Base-by-base conservation (phyloP, 805 yeast species). In the Saturnispora hagleri region DNA sequence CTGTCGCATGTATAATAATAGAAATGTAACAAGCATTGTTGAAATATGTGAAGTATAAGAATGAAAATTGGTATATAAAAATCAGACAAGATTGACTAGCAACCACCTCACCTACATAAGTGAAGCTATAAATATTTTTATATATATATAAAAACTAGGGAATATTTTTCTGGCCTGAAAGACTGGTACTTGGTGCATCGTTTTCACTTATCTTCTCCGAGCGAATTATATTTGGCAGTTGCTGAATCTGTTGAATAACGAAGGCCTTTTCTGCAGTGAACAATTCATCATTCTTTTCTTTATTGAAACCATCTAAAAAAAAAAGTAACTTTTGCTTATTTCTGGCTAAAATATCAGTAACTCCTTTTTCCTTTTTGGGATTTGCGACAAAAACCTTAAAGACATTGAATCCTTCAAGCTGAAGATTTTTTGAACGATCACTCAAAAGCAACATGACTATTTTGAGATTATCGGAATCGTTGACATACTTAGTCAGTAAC, bases 361-460 rank as follows among this genome's bases (percentile, higher is more conserved):
- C 81, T 7, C 84, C 80, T 64, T 84, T 89, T 2, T 89, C 75
- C 65, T 90, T 90, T 56, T 84, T 82, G 5, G 99, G 99, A 67
- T 93, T 93, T 4, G 97, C 98, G n/a, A 89, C 89, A 68, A 93
- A 89, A 40, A 90, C 86, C 69, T 91, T 93, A 72, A 93, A 91
- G 38, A 91, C 84, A 58, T 93, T 90, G 63, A 93, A 93, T 4
- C 96, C 89, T 66, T 93, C 98, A 51, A 80, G 68, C 64, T 90
- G 97, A 53, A 93, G 76, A 66, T 90, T 90, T 62, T 85, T 86
- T 56, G 95, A 88, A 68, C 85, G 86, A 66, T 91, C 97, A 53
- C 93, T 83, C 57, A 93, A 71, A 55, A 89, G 68, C 36, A 84
- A 76, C 99, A 93, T 93, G 27, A 88, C 78, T 51, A 89, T 69